phyloP scores from a whole-genome alignment of 768 basidiomycete genomes.

The Leccinum truebloodii region DNA sequence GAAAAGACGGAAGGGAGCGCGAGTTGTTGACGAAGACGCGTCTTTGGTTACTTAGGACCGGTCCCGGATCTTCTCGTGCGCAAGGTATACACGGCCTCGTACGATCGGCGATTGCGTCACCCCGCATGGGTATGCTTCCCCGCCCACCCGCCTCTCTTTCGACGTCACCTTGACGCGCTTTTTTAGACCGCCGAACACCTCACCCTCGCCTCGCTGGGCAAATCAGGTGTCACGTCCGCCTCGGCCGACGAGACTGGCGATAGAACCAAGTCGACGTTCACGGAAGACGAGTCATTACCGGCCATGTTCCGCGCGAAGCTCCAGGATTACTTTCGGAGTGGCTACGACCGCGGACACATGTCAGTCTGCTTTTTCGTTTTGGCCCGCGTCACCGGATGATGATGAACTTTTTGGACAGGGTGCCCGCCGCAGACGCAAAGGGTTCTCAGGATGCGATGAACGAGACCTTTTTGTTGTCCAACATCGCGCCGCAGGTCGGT shows the following conservation, averaged over 20 bases:
- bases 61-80: slow-evolving; percentile 77
- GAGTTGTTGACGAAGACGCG: slow-evolving; percentile 6
- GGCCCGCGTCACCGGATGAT: neutral
- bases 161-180: neutral
- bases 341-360: slow-evolving; percentile 98
- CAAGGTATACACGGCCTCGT: slow-evolving; percentile 84
- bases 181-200: slow-evolving; percentile 92
- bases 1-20: too few relatives aligned
- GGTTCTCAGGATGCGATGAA: slow-evolving; percentile 91
- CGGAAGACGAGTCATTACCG: slow-evolving; percentile 82
- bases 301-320: slow-evolving; percentile 76
- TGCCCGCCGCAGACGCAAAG: slow-evolving; percentile 96
- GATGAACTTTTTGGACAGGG: slow-evolving; percentile 48
- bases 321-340: slow-evolving; percentile 89
- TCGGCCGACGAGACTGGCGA: slow-evolving; percentile 53
- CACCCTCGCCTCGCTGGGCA: slow-evolving; percentile 71
- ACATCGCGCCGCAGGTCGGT: slow-evolving; percentile 98
- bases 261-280: slow-evolving; percentile 74
- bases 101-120: slow-evolving; percentile 88
- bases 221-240: slow-evolving; percentile 39
- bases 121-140: slow-evolving; percentile 79
- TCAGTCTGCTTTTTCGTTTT: slow-evolving; percentile 39
- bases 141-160: too few relatives aligned
- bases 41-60: slow-evolving; percentile 56
- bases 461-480: slow-evolving; percentile 92